These are phyloP conservation scores for Scenedesmus sp. DNA, from an alignment of 163 green algal genomes.

Conservation along the genomic window DNA sequence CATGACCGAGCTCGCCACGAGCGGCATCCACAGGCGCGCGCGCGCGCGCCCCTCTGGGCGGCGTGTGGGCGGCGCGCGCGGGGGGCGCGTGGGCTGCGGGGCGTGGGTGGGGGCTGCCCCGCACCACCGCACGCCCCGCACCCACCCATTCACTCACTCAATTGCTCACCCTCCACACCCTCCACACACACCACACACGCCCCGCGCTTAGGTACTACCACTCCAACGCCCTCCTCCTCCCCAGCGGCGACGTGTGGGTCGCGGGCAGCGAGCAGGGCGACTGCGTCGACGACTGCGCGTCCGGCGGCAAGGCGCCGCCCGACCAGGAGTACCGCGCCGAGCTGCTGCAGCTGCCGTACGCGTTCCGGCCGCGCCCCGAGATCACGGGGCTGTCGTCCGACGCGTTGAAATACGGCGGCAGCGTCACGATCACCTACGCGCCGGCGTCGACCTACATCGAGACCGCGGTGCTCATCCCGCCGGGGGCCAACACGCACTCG, in stretches of 20 bases:
- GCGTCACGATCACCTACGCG: not conserved
- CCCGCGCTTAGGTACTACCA: constrained; percentile 41
- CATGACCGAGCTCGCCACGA: constrained; percentile 28
- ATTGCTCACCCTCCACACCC: too few relatives aligned
- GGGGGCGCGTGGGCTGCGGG: too few relatives aligned
- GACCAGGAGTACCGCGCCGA: constrained; percentile 48
- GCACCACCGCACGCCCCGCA: too few relatives aligned
- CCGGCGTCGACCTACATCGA: not conserved
- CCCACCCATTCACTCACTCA: too few relatives aligned
- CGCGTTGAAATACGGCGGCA: constrained; percentile 11
- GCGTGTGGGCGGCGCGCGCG: too few relatives aligned
- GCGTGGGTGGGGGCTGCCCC: too few relatives aligned
- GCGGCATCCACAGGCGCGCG: constrained; percentile 32
- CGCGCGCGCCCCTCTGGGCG: too few relatives aligned
- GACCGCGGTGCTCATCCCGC: constrained; percentile 16
- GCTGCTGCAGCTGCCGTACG: constrained; percentile 45
- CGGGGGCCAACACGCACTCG: constrained; percentile 34
- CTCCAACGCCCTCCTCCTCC: constrained; percentile 44
- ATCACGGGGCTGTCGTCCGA: constrained; percentile 23
- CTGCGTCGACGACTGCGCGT: constrained; percentile 32
- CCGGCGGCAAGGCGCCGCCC: constrained; percentile 11
- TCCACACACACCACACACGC: too few relatives aligned
- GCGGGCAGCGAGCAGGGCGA: constrained; percentile 44
- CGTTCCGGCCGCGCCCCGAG: constrained; percentile 37
- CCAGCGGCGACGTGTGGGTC: constrained; percentile 41